Percentiles rank a stretch among this genome's conserved stretches.
phyloP scores from a whole-genome alignment of 2,329 filamentous ascomycete genomes.

The Grosmannia serpens region DNA sequence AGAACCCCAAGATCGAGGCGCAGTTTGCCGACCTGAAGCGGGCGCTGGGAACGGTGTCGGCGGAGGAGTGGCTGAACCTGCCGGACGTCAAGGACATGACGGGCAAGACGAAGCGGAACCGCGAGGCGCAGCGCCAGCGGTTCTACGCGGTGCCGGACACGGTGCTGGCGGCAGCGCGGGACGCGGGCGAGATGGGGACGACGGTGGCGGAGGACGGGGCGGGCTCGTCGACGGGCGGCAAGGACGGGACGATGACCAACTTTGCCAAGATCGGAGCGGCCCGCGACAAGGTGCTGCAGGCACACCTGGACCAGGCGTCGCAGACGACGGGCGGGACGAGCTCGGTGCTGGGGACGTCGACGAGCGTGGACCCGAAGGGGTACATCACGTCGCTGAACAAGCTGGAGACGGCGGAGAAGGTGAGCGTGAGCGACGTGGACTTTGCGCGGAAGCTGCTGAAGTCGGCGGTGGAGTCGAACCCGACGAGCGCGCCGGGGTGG shows the following conservation, averaged over 20 bases:
- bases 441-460: conserved; percentile 86
- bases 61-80: conserved; percentile 92
- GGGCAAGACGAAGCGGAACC: conserved; percentile 78
- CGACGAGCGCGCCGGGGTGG: conserved; percentile 89
- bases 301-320: conserved; percentile 59
- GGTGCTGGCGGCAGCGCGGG: conserved; percentile 77
- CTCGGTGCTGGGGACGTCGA: conserved; percentile 68
- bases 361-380: conserved; percentile 87
- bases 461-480: conserved; percentile 94
- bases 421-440: conserved; percentile 88
- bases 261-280: conserved; percentile 96
- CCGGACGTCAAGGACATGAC: conserved; percentile 96
- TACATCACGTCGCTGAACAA: conserved; percentile 88
- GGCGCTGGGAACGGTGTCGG: conserved; percentile 73
- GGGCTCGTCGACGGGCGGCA: conserved; percentile 23
- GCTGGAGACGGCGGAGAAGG: conserved; percentile 67
- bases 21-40: conserved; percentile 96
- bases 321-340: conserved; percentile 57
- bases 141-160: conserved; percentile 98
- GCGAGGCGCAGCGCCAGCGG: conserved; percentile 68
- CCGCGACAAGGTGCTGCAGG: conserved; percentile 88
- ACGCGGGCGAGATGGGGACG: conserved; percentile 70
- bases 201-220: conserved; percentile 65
- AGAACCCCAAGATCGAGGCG: conserved; percentile 96
- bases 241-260: conserved; percentile 91